phyloP scores from a whole-genome alignment of 2,329 filamentous ascomycete genomes.

The Incumbomyces delicatus region DNA sequence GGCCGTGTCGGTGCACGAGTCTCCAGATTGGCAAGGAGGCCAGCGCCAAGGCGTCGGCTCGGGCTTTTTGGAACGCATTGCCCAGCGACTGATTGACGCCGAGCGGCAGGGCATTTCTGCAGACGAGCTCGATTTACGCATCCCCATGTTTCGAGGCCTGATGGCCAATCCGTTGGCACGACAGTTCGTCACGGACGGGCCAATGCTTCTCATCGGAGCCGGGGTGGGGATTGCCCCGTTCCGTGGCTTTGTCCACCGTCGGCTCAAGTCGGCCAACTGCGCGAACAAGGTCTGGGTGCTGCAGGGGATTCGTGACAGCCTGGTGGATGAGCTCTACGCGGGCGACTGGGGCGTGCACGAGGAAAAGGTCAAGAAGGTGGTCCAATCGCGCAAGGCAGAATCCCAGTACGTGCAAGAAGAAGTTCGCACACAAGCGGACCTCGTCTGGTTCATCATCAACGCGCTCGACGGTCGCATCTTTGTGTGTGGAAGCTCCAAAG shows the following conservation, averaged over 20 bases:
- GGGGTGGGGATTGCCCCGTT: conserved; percentile 96
- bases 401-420: conserved; percentile 95
- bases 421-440: conserved; percentile 77
- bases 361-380: conserved; percentile 71
- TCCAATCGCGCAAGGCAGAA: conserved; percentile 65
- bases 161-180: conserved; percentile 94
- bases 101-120: conserved; percentile 49
- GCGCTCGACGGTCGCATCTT: conserved; percentile 92
- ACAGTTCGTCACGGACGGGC: conserved; percentile 85
- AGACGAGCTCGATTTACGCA: conserved; percentile 52
- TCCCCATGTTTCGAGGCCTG: conserved; percentile 96
- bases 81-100: conserved; percentile 59
- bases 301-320: conserved; percentile 84
- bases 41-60: conserved; percentile 76
- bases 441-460: conserved; percentile 98
- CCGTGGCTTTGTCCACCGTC: conserved; percentile 90
- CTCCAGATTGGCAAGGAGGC: conserved; percentile 64
- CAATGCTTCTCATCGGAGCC: conserved; percentile 94
- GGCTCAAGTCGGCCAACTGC: conserved; percentile 87
- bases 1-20: conserved; percentile 91
- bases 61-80: conserved; percentile 84
- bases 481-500: conserved; percentile 88
- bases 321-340: conserved; percentile 91
- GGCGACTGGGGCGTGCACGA: conserved; percentile 95
- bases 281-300: conserved; percentile 97